phyloP scores from a whole-genome alignment of 805 yeast genomes.

The Hagleromyces aurorensis region DNA sequence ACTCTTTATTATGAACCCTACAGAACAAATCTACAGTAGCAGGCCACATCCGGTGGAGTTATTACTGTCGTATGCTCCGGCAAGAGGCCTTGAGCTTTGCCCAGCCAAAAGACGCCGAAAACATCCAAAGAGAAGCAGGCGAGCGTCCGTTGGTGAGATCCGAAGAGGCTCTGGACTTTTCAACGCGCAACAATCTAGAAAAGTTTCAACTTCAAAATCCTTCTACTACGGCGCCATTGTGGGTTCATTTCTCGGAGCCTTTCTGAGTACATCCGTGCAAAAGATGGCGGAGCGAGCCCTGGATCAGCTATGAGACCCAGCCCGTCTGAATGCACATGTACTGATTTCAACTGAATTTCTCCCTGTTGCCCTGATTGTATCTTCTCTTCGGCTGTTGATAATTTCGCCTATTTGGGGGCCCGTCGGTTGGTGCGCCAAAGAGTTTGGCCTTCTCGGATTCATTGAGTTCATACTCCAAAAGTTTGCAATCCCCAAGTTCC shows the following conservation, averaged over 20 bases:
- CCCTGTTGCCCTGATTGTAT: too few relatives aligned
- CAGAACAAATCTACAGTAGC: too few relatives aligned
- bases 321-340: neutral
- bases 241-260: conserved; percentile 28
- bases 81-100: too few relatives aligned
- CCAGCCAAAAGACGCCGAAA: too few relatives aligned
- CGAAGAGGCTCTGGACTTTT: conserved; percentile 1
- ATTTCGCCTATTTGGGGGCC: too few relatives aligned
- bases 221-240: conserved; percentile 24
- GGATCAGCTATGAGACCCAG: neutral
- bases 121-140: too few relatives aligned
- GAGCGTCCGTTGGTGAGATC: too few relatives aligned
- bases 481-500: conserved; percentile 29
- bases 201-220: conserved; percentile 6
- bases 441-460: conserved; percentile 26
- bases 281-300: conserved; percentile 4
- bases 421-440: conserved; percentile 16
- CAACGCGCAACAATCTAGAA: conserved; percentile 1
- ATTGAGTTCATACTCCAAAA: conserved; percentile 26
- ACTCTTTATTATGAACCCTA: too few relatives aligned
- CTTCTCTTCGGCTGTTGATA: too few relatives aligned
- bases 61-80: too few relatives aligned
- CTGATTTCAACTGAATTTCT: neutral
- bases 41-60: too few relatives aligned
- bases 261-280: conserved; percentile 18